phyloP scores from a whole-genome alignment of 2,329 filamentous ascomycete species.

The Plenodomus tracheiphilus region DNA sequence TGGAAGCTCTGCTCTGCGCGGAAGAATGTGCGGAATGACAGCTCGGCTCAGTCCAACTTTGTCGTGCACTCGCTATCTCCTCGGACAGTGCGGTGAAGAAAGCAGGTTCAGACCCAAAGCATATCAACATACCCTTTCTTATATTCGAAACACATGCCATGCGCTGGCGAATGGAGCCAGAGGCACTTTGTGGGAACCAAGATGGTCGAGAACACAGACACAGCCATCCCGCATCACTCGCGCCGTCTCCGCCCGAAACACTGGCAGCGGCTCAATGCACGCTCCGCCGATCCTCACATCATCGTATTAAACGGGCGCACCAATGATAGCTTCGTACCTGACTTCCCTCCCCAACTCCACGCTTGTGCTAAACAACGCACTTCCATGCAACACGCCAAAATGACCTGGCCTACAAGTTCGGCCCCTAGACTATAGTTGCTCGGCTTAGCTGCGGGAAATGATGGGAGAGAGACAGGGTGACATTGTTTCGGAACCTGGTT shows the following conservation, averaged over 20 bases:
- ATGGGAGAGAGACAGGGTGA: not conserved
- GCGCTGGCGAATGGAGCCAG: not conserved
- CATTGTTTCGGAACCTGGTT: not conserved
- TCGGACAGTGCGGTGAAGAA: not conserved
- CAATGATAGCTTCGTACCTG: slow-evolving; percentile 41
- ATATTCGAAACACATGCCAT: not conserved
- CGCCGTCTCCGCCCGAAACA: not conserved
- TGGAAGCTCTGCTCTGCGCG: not conserved
- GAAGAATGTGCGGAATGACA: not conserved
- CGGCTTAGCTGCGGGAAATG: not conserved
- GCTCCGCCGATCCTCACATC: slow-evolving; percentile 33
- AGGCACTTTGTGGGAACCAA: not conserved
- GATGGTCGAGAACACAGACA: not conserved
- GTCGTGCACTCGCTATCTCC: not conserved
- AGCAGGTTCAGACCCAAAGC: not conserved
- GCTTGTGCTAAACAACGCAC: not conserved
- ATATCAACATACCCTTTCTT: not conserved
- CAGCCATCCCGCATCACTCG: not conserved
- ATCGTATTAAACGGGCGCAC: slow-evolving; percentile 24
- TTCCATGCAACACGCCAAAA: not conserved
- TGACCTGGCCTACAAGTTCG: not conserved
- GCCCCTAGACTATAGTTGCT: not conserved
- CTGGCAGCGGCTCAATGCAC: not conserved
- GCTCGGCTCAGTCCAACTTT: not conserved
- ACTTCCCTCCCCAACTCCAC: slow-evolving; percentile 8